A percentile compares a stretch with the other conserved stretches of the same genome.
Evolutionary conservation across 495 filamentous ascomycete species (phyloP).

Genomic region (Podospora sp.): DNA sequence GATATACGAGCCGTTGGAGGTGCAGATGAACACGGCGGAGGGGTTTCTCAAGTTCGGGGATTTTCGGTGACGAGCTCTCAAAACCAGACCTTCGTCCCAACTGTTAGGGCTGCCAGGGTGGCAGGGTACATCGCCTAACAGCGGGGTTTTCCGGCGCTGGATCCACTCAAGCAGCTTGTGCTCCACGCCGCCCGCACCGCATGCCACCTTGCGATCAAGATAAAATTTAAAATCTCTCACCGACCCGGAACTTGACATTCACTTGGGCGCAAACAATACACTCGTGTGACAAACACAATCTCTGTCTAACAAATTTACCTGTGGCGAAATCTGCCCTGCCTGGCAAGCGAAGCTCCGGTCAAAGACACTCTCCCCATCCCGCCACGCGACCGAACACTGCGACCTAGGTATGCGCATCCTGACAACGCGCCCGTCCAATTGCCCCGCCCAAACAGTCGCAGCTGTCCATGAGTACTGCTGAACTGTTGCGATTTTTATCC

Average conservation of each 20-base stretch:
- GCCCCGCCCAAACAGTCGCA: background rate
- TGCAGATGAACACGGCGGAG: background rate
- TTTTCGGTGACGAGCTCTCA: background rate
- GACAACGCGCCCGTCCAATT: background rate
- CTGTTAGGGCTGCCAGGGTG: conserved; percentile 14
- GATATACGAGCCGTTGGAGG: background rate
- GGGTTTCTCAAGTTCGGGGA: background rate
- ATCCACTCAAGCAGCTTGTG: background rate
- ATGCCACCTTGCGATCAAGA: conserved; percentile 28
- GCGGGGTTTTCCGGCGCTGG: background rate
- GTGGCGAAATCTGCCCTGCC: background rate
- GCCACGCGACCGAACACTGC: background rate
- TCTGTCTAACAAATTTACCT: background rate
- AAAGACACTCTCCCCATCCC: background rate
- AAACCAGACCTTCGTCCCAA: background rate
- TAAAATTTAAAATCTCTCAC: conserved; percentile 32
- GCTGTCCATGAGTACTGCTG: conserved; percentile 79
- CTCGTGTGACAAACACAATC: background rate
- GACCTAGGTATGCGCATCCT: conserved; percentile 5
- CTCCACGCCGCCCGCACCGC: conserved; percentile 12
- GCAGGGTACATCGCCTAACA: background rate
- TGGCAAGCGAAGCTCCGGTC: background rate
- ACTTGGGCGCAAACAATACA: background rate
- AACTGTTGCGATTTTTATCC: conserved; percentile 91
- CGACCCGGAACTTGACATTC: conserved; percentile 1